Conservation (phyloP, 441 rosid genomes). For the Flueggea neowawraea region DNA sequence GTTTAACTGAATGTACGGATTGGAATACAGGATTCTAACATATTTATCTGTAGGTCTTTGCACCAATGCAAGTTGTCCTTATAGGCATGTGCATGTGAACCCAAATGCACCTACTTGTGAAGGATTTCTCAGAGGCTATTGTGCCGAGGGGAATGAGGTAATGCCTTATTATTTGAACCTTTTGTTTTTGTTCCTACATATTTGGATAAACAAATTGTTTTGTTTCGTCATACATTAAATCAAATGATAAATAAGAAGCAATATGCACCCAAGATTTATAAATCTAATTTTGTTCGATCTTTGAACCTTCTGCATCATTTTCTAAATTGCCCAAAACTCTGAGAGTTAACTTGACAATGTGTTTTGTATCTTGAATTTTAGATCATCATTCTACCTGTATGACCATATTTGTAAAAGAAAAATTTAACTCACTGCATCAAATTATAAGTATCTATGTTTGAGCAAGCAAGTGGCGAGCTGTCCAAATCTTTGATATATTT, state of each 20-base stretch:
- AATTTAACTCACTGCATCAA: not conserved
- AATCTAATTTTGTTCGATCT: too few relatives aligned
- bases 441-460: not conserved
- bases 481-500: not conserved
- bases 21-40: constrained; percentile 21
- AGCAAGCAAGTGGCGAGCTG: not conserved
- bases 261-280: too few relatives aligned
- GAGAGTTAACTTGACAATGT: not conserved
- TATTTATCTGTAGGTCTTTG: constrained; percentile 67
- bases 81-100: constrained; percentile 95
- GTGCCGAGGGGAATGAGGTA: constrained; percentile 96
- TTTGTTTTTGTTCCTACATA: not conserved
- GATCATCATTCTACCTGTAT: not conserved
- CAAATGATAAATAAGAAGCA: too few relatives aligned
- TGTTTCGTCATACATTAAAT: too few relatives aligned
- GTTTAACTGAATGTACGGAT: constrained; percentile 2
- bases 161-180: not conserved
- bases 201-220: too few relatives aligned
- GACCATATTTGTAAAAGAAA: not conserved
- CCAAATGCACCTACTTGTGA: constrained; percentile 78
- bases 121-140: constrained; percentile 91
- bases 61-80: constrained; percentile 75
- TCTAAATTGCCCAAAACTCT: not conserved
- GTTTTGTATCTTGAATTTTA: not conserved
- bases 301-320: too few relatives aligned